phyloP scores from a whole-genome alignment of 2,329 filamentous ascomycete genomes.

The Trichoderma pleuroti region DNA sequence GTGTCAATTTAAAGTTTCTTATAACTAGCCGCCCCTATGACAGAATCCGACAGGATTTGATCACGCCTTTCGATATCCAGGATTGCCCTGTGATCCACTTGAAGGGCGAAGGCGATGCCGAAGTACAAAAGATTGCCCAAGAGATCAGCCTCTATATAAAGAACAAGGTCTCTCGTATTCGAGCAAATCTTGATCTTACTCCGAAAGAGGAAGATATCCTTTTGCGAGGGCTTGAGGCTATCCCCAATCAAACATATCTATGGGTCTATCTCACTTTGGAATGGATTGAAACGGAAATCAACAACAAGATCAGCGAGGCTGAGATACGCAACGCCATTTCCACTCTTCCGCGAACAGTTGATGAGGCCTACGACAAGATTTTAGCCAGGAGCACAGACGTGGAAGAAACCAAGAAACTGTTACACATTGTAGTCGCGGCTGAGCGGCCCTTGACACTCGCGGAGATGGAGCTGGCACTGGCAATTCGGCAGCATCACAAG shows the following conservation, averaged over 20 bases:
- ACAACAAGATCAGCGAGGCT: conserved; percentile 6
- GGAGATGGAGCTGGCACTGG: background rate
- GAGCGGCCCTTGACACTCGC: background rate
- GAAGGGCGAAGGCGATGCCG: conserved; percentile 29
- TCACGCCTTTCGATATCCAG: background rate
- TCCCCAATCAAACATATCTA: conserved; percentile 37
- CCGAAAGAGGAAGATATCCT: conserved; percentile 8
- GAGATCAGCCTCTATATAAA: conserved; percentile 34
- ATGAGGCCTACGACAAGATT: conserved; percentile 29
- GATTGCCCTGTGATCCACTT: conserved; percentile 20
- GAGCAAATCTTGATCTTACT: background rate
- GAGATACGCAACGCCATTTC: conserved; percentile 17
- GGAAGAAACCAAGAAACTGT: background rate
- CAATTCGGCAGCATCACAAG: background rate
- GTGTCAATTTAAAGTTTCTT: conserved; percentile 30
- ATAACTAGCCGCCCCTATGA: conserved; percentile 33
- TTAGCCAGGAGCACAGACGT: background rate
- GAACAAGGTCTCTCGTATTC: conserved; percentile 15
- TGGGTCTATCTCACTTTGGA: conserved; percentile 37
- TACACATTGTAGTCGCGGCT: background rate
- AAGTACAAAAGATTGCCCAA: conserved; percentile 26
- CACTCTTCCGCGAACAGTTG: conserved; percentile 23
- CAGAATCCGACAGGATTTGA: conserved; percentile 23
- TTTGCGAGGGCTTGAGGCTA: conserved; percentile 25
- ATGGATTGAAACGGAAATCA: conserved; percentile 26